Evolutionary conservation across 768 basidiomycete genomes (phyloP).

Genomic region (Tylopilus vinaceipallidus): DNA sequence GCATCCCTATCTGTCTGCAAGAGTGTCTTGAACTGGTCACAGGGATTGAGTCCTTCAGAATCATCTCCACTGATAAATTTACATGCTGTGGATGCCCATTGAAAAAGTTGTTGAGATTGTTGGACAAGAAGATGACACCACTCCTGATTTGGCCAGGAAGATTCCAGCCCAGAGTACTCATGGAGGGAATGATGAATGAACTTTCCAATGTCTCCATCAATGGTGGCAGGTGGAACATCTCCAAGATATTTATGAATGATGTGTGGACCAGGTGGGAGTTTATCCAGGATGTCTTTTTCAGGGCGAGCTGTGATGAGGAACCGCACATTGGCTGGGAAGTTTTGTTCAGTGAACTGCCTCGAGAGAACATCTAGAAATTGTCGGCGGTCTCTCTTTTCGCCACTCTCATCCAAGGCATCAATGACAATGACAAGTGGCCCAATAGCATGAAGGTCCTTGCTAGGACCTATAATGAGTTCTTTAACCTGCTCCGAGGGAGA

Average conservation of each 20-base stretch:
- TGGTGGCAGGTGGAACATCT: background rate
- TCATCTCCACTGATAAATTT: background rate
- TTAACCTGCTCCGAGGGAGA: background rate
- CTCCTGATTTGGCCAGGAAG: conserved; percentile 4
- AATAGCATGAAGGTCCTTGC: background rate
- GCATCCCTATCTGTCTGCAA: background rate
- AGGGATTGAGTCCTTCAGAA: background rate
- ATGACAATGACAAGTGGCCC: background rate
- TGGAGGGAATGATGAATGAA: background rate
- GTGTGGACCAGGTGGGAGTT: background rate
- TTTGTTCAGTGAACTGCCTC: background rate
- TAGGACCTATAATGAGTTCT: background rate
- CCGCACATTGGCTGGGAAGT: background rate
- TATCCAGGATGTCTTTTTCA: background rate
- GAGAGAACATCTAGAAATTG: background rate
- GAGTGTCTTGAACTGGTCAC: background rate
- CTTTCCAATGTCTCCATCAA: background rate
- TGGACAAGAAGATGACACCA: conserved; percentile 15
- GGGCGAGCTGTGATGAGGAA: background rate
- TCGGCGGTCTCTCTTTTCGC: background rate
- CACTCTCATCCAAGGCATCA: background rate
- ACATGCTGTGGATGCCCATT: background rate
- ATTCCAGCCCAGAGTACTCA: background rate
- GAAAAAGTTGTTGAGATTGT: conserved; percentile 22
- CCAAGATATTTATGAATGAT: background rate